These are phyloP conservation scores for Cardamine resedifolia DNA, from an alignment of 345 rosid genomes.

Conservation along the genomic window DNA sequence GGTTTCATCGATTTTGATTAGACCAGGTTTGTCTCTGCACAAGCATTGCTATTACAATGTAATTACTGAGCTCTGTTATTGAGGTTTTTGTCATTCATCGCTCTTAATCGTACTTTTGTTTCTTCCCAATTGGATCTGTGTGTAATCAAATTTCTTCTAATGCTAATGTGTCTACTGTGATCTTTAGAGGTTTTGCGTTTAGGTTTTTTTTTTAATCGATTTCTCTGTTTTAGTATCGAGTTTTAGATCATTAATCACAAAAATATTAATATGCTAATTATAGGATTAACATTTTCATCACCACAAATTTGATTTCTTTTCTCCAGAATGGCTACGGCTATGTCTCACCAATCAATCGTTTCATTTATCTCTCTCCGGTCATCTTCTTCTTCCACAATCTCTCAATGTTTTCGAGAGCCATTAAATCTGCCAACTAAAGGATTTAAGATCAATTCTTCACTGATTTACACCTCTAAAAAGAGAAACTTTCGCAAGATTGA, in stretches of 20 bases:
- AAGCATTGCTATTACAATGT: background rate
- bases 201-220: background rate
- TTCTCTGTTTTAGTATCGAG: background rate
- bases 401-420: constrained; percentile 37
- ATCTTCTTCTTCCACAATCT: constrained; percentile 35
- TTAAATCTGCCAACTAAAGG: constrained; percentile 40
- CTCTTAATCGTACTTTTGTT: background rate
- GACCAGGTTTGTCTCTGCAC: constrained; percentile 16
- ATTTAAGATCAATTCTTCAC: constrained; percentile 40
- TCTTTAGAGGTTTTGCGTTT: constrained; percentile 4
- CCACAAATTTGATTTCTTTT: background rate
- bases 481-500: constrained; percentile 41
- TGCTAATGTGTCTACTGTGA: constrained; percentile 1
- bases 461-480: constrained; percentile 27
- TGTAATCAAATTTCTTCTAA: background rate
- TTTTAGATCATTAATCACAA: background rate
- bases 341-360: constrained; percentile 51
- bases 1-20: constrained; percentile 5
- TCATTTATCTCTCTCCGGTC: constrained; percentile 42
- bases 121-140: background rate
- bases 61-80: background rate
- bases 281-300: background rate
- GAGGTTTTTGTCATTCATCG: background rate
- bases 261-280: background rate
- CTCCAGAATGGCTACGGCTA: constrained; percentile 71